Percentiles rank a stretch among this genome's conserved stretches.
Evolutionary conservation across 2,329 filamentous ascomycete genomes (phyloP).

Genomic region (Acrodontium crateriforme): DNA sequence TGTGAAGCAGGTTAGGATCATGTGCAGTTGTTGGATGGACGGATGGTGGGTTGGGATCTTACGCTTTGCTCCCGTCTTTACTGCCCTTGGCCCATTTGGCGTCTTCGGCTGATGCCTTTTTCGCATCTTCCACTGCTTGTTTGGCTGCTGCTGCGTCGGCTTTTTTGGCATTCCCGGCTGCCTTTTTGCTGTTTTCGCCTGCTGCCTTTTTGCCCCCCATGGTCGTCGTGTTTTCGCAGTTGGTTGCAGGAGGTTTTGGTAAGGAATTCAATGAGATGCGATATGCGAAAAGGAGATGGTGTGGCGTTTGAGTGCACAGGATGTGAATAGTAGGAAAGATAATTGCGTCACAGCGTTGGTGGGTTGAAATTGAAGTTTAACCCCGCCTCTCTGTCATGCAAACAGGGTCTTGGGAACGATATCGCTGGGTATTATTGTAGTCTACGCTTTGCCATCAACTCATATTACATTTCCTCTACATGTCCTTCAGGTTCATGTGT

Average conservation of each 20-base stretch:
- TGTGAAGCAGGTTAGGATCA: not conserved
- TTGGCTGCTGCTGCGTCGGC: slow-evolving; percentile 76
- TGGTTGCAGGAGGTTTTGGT: slow-evolving; percentile 2
- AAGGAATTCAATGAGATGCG: no score
- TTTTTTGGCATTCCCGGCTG: slow-evolving; percentile 78
- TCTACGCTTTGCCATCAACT: no score
- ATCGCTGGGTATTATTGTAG: no score
- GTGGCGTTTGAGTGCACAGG: no score
- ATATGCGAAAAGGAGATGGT: no score
- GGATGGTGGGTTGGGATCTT: slow-evolving; percentile 25
- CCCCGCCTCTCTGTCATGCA: no score
- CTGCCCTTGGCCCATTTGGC: slow-evolving; percentile 73
- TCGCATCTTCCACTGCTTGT: slow-evolving; percentile 53
- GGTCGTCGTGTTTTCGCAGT: slow-evolving; percentile 12
- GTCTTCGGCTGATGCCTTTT: slow-evolving; percentile 53
- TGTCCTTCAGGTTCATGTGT: no score
- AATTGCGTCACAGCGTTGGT: no score
- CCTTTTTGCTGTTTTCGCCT: slow-evolving; percentile 76
- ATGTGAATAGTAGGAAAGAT: no score
- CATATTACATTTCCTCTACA: no score
- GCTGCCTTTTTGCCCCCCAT: slow-evolving; percentile 58
- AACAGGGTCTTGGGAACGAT: no score
- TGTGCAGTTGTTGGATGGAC: not conserved
- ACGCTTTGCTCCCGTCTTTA: slow-evolving; percentile 83
- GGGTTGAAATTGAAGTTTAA: no score